phyloP scores from a whole-genome alignment of 73 alveolate species.

The Paramecium tetraurelia region DNA sequence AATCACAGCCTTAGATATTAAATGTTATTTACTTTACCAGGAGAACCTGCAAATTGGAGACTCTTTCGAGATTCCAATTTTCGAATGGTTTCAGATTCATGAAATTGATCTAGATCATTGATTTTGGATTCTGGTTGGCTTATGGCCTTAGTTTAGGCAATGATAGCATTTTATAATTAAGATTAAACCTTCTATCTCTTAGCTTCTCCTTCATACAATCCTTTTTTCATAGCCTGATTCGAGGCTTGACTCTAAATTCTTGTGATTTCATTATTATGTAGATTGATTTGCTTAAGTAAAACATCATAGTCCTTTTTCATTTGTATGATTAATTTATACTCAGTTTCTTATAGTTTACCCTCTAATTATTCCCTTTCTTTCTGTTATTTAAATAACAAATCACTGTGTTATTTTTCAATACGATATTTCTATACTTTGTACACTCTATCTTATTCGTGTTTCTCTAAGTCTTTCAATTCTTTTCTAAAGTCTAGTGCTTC shows the following conservation, averaged over 20 bases:
- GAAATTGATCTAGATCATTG: constrained; percentile 47
- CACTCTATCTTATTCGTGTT: constrained; percentile 86
- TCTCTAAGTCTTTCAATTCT: constrained; percentile 84
- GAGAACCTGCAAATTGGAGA: constrained; percentile 49
- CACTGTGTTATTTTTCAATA: constrained; percentile 81
- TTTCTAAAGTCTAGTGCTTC: constrained; percentile 95
- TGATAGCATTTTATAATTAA: constrained; percentile 62
- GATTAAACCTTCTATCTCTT: constrained; percentile 74
- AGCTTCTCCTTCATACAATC: constrained; percentile 72
- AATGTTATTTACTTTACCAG: constrained; percentile 60
- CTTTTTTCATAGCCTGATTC: constrained; percentile 68
- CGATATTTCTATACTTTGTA: constrained; percentile 85
- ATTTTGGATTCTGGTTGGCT: constrained; percentile 56
- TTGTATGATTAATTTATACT: constrained; percentile 84
- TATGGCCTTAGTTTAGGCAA: constrained; percentile 62
- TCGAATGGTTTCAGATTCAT: constrained; percentile 64
- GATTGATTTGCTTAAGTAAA: constrained; percentile 81
- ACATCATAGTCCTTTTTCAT: constrained; percentile 88
- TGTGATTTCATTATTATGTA: constrained; percentile 93
- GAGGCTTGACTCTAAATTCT: constrained; percentile 81
- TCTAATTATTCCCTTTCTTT: constrained; percentile 91
- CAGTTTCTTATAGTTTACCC: constrained; percentile 82
- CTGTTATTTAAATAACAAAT: constrained; percentile 63
- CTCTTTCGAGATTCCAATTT: constrained; percentile 55
- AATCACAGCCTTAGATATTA: neutral